phyloP scores from a whole-genome alignment of 169 alveolate species.

The Theileria sp. region DNA sequence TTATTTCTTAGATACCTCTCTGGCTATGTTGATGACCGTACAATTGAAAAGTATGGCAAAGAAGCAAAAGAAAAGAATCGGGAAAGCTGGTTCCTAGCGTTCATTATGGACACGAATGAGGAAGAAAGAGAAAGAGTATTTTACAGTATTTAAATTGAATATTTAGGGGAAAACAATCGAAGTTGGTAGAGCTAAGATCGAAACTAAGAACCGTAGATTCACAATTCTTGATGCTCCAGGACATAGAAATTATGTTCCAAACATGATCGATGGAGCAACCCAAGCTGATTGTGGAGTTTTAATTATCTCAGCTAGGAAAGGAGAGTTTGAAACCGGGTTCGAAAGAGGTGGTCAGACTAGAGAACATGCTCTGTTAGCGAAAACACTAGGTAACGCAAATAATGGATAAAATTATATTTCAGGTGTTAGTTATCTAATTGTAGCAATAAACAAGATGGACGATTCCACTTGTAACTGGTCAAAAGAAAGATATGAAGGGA shows the following conservation, averaged over 20 bases:
- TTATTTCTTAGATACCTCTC: constrained; percentile 54
- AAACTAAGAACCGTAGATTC: constrained; percentile 89
- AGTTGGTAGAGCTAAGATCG: constrained; percentile 96
- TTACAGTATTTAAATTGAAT: neutral
- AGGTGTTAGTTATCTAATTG: constrained; percentile 94
- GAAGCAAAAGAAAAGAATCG: constrained; percentile 98
- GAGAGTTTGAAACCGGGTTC: constrained; percentile 99
- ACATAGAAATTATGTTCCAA: constrained; percentile 98
- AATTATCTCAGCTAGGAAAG: constrained; percentile 93
- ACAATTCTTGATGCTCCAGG: constrained; percentile 99
- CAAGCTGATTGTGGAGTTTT: constrained; percentile 99
- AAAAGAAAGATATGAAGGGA: constrained; percentile 85
- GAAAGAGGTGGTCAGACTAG: constrained; percentile 99
- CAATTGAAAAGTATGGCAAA: constrained; percentile 94
- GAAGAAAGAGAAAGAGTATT: constrained; percentile 92
- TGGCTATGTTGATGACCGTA: constrained; percentile 94
- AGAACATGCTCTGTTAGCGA: constrained; percentile 98
- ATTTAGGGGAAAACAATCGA: constrained; percentile 97
- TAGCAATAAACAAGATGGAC: constrained; percentile 99
- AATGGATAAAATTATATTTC: constrained; percentile 8
- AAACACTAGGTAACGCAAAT: constrained; percentile 81
- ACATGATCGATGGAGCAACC: constrained; percentile 99
- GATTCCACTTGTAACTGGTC: constrained; percentile 94
- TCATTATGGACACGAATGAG: constrained; percentile 98
- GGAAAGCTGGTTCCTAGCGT: constrained; percentile 99